Percentiles rank a stretch among this genome's conserved stretches.
phyloP scores from a whole-genome alignment of 2,329 filamentous ascomycete species.

The Colletotrichum lupini region DNA sequence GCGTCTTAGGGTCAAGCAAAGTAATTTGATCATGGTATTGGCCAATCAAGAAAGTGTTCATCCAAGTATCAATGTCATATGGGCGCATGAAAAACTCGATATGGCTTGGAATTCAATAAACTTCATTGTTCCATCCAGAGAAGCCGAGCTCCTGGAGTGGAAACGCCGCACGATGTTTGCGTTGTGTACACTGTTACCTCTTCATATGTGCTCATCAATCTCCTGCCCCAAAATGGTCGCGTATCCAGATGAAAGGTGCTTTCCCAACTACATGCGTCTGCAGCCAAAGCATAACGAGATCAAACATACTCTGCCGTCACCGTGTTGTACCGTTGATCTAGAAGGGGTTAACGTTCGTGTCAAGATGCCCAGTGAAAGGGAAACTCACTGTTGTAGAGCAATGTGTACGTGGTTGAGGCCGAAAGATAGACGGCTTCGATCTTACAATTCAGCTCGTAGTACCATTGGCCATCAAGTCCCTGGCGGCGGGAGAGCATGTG shows the following conservation, averaged over 20 bases:
- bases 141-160: neutral
- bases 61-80: too few species aligned
- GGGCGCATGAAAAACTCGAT: too few species aligned
- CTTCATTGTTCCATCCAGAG: neutral
- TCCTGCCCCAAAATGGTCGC: neutral
- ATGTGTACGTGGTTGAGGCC: slow-evolving; percentile 54
- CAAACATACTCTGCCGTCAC: slow-evolving; percentile 56
- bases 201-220: neutral
- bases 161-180: neutral
- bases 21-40: too few species aligned
- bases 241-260: neutral
- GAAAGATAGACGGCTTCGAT: slow-evolving; percentile 56
- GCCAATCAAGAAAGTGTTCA: too few species aligned
- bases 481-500: slow-evolving; percentile 44
- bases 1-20: too few species aligned
- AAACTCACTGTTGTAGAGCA: slow-evolving; percentile 53
- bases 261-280: too few species aligned
- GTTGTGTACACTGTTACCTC: neutral
- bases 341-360: neutral
- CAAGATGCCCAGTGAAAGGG: too few species aligned
- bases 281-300: neutral
- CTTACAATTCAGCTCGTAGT: slow-evolving; percentile 52
- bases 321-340: slow-evolving; percentile 52
- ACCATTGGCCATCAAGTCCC: slow-evolving; percentile 50
- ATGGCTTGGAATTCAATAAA: too few species aligned